Evolutionary conservation across 164 flowering plant species (phyloP), one percentile per base, ranked within the genome.

Genomic region (Vitis labrusca): DNA sequence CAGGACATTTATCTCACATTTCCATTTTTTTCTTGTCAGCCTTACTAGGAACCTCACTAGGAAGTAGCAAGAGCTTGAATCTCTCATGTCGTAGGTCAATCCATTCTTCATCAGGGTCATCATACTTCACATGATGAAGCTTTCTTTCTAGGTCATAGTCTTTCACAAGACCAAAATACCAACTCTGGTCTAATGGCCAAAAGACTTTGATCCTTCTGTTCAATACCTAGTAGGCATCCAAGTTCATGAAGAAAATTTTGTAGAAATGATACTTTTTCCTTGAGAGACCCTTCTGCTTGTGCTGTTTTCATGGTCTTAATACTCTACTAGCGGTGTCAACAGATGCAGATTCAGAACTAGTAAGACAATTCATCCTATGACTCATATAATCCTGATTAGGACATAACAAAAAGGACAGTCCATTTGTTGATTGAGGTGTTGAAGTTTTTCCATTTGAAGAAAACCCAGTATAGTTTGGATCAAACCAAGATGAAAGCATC

Each of bases 61-160:
- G 94, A 2, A 88, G 79, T 50, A 96, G 78, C 81, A 96, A 76
- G 54, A 96, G 94, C 78, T 93, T 91, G 67, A 96, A 91, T 71
- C 89, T 86, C 80, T 96, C 99, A 64, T 79, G 77, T 67, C 81
- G 81, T 54, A 96, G 91, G 75, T 86, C 64, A 59, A 96, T 85
- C 98, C 97, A 93, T 78, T 96, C 98, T 70, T 93, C 97, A 73
- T 96, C 99, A 48, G 95, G 84, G 60, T 93, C 98, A 82, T 96
- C 99, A 81, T 96, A 93, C 59, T 93, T 93, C 10, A 96, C 82
- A 80, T 90, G 95, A 78, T 96, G 99, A 73, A 86, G 88, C 72
- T 89, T 87, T 37, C 68, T 78, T 30, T 78, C 80, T 17, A 86
- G 75, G 59, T 93, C 89, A 77, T 90, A 96, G 75, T 78, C 82